phyloP scores from a whole-genome alignment of 192 early-diverging fungal genomes.

The Thoreauomyces humboldtii region DNA sequence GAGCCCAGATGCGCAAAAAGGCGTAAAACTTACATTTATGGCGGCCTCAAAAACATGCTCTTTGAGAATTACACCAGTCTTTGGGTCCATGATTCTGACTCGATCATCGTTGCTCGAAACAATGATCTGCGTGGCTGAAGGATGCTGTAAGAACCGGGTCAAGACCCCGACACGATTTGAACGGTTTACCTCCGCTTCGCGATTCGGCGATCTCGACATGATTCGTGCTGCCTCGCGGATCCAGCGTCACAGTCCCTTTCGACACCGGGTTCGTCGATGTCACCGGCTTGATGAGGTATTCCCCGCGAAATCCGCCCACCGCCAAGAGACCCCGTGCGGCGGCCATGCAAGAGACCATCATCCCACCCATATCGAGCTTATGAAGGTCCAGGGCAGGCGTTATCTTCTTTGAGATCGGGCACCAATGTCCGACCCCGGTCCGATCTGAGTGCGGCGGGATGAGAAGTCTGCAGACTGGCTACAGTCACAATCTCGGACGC shows the following conservation, averaged over 20 bases:
- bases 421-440: slow-evolving; percentile 21
- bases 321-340: slow-evolving; percentile 42
- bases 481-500: neutral
- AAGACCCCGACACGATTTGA: neutral
- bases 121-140: slow-evolving; percentile 31
- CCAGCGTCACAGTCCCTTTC: slow-evolving; percentile 37
- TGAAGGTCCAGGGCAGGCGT: slow-evolving; percentile 13
- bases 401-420: slow-evolving; percentile 9
- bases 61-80: slow-evolving; percentile 30
- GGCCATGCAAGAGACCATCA: slow-evolving; percentile 53
- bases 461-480: neutral
- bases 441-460: slow-evolving; percentile 11
- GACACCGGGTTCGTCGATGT: neutral
- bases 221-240: slow-evolving; percentile 60
- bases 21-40: slow-evolving; percentile 49
- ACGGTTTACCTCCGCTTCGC: slow-evolving; percentile 48
- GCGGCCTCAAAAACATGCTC: slow-evolving; percentile 50
- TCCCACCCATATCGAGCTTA: slow-evolving; percentile 13
- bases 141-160: no score
- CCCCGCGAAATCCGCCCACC: slow-evolving; percentile 44
- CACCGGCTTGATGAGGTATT: neutral
- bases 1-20: neutral
- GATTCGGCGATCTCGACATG: slow-evolving; percentile 51
- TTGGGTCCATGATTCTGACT: slow-evolving; percentile 48
- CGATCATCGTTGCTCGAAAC: slow-evolving; percentile 59